phyloP scores from a whole-genome alignment of 2,329 filamentous ascomycete genomes.

The Aschersonia sp. region DNA sequence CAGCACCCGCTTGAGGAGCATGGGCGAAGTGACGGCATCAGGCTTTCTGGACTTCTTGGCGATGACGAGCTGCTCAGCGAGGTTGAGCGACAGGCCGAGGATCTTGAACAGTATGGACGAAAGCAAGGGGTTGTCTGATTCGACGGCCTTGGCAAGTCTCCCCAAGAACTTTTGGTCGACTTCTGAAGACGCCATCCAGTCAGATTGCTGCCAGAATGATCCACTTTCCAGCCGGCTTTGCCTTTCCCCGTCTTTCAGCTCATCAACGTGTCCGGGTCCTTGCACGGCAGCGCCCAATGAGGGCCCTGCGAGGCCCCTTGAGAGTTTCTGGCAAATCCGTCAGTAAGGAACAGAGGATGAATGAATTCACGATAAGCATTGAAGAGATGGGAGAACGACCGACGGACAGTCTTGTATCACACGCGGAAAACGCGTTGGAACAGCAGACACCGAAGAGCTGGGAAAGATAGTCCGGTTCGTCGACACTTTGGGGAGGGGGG shows the following conservation, averaged over 20 bases:
- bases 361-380: too few species aligned
- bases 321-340: not conserved
- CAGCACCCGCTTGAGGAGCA: conserved; percentile 65
- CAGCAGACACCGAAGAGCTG: too few species aligned
- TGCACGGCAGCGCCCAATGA: not conserved
- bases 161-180: conserved; percentile 96
- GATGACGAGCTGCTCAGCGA: conserved; percentile 69
- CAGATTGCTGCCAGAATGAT: not conserved
- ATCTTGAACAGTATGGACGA: conserved; percentile 80
- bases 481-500: not conserved
- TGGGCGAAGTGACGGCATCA: conserved; percentile 64
- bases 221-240: conserved; percentile 1
- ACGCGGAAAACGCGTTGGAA: too few species aligned
- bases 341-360: not conserved
- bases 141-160: conserved; percentile 68
- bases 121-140: conserved; percentile 62
- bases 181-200: conserved; percentile 80
- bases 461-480: too few species aligned
- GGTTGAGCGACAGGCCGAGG: conserved; percentile 75
- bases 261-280: not conserved
- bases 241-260: not conserved
- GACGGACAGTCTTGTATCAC: too few species aligned
- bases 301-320: not conserved
- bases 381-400: too few species aligned
- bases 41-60: conserved; percentile 71